Evolutionary conservation across 495 filamentous ascomycete species (phyloP), one percentile per base, ranked within the genome.

Genomic region (Letharia lupina): DNA sequence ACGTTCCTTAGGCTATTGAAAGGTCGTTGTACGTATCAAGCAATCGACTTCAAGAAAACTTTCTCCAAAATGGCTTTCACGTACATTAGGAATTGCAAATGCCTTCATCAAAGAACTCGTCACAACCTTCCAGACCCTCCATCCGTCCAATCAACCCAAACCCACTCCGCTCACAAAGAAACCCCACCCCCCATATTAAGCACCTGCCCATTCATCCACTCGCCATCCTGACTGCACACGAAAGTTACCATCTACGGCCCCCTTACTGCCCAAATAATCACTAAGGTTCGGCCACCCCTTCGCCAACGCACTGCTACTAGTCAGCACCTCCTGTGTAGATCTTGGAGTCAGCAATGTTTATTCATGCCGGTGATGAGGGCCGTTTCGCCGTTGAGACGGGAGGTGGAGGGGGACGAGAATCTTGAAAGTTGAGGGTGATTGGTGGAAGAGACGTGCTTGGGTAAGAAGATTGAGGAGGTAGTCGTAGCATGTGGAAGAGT

Each of bases 201-300:
- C 1, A 65, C 62, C 78, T 87, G 86, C 56, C 84, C 84, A 70
- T 87, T 87, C 68, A 87, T 74, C 85, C 85, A 87, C 69, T 82
- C 85, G 65, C 82, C 85, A 65, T 87, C 85, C 69, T 86, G 78
- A 41, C 81, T 84, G 45, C 84, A 83, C 52, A 87, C 77, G 80
- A 87, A 87, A 75, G 78, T 80, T 59, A 86, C 84, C 16, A 85
- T 85, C 83, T 54, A 85, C 79, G 58, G 83, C 81, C 42, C 79
- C 83, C 76, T 86, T 85, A 72, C 75, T 79, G 59, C 81, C 83
- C 48, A 80, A 83, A 74, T 85, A 88, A 65, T 86, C 76, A 28
- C 84, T 78, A 74, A 87, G 85, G 74, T 82, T 84, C 56, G 83
- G 80, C 7, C 87, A 82, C 48, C 76, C 84, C 75, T 83, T 84